Percentiles rank a stretch among this genome's conserved stretches.
phyloP scores from a whole-genome alignment of 768 basidiomycete genomes.

The Auricularia sp. region DNA sequence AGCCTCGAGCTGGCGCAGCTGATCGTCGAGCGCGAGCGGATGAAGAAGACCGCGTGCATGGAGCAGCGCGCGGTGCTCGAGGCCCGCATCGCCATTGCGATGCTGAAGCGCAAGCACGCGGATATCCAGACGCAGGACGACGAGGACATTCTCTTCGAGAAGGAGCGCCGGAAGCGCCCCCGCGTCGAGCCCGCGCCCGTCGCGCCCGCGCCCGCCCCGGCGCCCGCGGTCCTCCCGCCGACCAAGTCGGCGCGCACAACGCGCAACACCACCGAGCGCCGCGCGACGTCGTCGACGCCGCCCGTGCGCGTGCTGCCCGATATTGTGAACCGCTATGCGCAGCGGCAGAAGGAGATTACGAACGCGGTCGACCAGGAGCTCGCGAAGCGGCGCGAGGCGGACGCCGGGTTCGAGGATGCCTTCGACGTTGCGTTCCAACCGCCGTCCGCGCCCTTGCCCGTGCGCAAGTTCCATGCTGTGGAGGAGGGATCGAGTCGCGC shows the following conservation, averaged over 20 bases:
- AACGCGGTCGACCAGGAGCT: constrained; percentile 5
- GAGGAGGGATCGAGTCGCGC: background rate
- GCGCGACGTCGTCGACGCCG: background rate
- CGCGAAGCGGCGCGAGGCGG: constrained; percentile 14
- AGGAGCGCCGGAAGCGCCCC: constrained; percentile 55
- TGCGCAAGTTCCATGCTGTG: background rate
- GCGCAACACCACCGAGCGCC: background rate
- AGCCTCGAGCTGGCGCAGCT: constrained; percentile 64
- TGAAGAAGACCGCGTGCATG: constrained; percentile 58
- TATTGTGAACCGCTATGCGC: background rate
- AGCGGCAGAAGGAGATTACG: background rate
- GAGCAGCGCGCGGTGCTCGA: constrained; percentile 67
- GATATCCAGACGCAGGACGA: constrained; percentile 51
- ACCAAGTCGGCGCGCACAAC: constrained; percentile 2
- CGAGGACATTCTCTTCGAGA: constrained; percentile 65
- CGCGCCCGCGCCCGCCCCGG: too few relatives aligned
- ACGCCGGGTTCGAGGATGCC: constrained; percentile 62
- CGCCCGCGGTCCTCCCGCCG: too few relatives aligned
- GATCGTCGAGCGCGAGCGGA: constrained; percentile 59
- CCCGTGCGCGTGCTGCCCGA: background rate
- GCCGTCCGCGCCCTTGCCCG: background rate
- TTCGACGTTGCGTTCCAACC: constrained; percentile 17
- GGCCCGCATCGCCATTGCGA: constrained; percentile 59
- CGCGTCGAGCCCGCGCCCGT: constrained; percentile 2
- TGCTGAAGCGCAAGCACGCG: constrained; percentile 71